Conservation (phyloP, 805 yeast species). For the Candida pini region DNA sequence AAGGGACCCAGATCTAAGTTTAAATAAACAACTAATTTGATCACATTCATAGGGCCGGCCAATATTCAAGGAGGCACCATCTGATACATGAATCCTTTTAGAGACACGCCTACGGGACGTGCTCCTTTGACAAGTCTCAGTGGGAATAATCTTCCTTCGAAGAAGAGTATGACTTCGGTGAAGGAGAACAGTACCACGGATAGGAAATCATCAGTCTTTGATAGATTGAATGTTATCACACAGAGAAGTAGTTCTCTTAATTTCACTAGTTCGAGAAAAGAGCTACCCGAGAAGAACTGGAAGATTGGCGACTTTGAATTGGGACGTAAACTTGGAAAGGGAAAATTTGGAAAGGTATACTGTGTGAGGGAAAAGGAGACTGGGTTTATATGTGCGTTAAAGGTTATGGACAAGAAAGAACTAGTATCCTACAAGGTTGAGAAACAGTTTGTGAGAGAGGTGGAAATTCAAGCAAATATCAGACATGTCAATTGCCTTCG, state of each 20-base stretch:
- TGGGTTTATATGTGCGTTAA: conserved; percentile 83
- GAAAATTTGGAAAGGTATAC: conserved; percentile 89
- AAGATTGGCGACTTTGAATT: conserved; percentile 63
- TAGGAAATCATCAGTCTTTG: conserved; percentile 4
- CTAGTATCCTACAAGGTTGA: conserved; percentile 70
- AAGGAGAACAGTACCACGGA: conserved; percentile 1
- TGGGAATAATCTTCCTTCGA: no score
- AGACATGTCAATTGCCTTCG: conserved; percentile 77
- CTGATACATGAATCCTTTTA: no score
- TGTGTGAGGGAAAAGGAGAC: conserved; percentile 73
- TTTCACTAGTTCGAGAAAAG: not conserved
- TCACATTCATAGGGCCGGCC: no score
- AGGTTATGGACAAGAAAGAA: conserved; percentile 84
- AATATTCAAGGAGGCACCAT: no score
- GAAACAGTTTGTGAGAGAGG: conserved; percentile 82
- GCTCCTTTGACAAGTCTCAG: no score
- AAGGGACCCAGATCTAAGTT: no score
- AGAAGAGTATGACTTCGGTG: no score
- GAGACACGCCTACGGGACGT: no score
- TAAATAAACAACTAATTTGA: no score
- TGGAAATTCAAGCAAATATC: conserved; percentile 80
- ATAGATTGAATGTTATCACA: conserved; percentile 2
- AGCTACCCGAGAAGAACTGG: conserved; percentile 17
- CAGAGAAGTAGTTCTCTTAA: not conserved
- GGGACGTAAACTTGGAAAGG: conserved; percentile 85